Evolutionary conservation across 2,329 filamentous ascomycete species (phyloP).

Genomic region (Fusarium haematococcum): DNA sequence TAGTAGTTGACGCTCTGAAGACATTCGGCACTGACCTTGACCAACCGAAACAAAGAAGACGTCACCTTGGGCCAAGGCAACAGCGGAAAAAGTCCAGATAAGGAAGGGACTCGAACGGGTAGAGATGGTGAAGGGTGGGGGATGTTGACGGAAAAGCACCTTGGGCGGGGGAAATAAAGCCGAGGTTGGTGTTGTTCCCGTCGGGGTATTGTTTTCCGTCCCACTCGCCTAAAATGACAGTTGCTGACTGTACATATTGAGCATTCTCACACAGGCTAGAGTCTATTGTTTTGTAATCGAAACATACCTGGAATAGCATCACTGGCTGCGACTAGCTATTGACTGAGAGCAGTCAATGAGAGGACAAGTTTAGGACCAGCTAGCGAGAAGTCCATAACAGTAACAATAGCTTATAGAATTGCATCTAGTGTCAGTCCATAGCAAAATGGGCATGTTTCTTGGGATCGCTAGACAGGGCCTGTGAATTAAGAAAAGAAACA

Average conservation of each 20-base stretch:
- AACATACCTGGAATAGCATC: background rate
- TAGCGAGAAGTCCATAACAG: background rate
- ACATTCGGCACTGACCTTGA: constrained; percentile 6
- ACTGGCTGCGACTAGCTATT: background rate
- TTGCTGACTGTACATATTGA: background rate
- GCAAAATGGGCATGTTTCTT: background rate
- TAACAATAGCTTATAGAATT: background rate
- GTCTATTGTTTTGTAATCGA: background rate
- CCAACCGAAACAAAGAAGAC: background rate
- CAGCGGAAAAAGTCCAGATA: background rate
- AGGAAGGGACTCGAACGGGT: background rate
- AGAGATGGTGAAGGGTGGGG: background rate
- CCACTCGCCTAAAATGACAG: background rate
- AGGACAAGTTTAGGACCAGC: background rate
- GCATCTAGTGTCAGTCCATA: background rate
- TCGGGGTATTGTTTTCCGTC: background rate
- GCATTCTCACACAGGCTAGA: background rate
- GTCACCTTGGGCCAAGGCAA: background rate
- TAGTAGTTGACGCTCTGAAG: constrained; percentile 23
- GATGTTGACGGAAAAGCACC: background rate
- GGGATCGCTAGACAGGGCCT: background rate
- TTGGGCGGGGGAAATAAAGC: background rate
- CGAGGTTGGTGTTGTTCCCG: background rate
- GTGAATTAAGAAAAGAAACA: background rate
- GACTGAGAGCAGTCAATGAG: background rate